Evolutionary conservation across 2,329 filamentous ascomycete genomes (phyloP).

Genomic region (Waltergamsia citrina): DNA sequence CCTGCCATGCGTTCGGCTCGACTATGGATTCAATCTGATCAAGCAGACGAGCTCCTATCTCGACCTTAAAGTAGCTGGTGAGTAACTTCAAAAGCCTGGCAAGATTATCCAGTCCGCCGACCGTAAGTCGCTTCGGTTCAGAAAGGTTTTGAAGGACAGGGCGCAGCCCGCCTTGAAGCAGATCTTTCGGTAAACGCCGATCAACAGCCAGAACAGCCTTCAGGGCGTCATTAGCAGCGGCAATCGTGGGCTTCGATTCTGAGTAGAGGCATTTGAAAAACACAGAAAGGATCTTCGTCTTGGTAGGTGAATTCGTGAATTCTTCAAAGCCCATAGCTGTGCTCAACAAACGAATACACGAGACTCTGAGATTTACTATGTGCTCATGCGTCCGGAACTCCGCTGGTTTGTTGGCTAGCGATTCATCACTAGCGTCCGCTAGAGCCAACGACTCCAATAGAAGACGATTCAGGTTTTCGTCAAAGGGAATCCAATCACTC

Average conservation of each 20-base stretch:
- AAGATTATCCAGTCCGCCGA: slow-evolving; percentile 83
- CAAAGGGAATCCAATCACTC: slow-evolving; percentile 81
- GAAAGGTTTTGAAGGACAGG: slow-evolving; percentile 96
- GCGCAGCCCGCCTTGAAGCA: slow-evolving; percentile 86
- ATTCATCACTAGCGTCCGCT: slow-evolving; percentile 90
- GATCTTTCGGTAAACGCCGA: slow-evolving; percentile 86
- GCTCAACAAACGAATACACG: slow-evolving; percentile 86
- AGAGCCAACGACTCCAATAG: slow-evolving; percentile 90
- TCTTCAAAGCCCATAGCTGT: slow-evolving; percentile 91
- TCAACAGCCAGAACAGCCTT: slow-evolving; percentile 81
- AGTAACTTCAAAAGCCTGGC: slow-evolving; percentile 82
- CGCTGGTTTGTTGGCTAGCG: slow-evolving; percentile 79
- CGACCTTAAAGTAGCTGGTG: slow-evolving; percentile 98
- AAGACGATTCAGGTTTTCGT: slow-evolving; percentile 81
- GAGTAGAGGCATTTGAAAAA: slow-evolving; percentile 98
- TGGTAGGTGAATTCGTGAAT: slow-evolving; percentile 63
- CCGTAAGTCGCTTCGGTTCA: slow-evolving; percentile 81
- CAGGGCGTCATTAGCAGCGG: slow-evolving; percentile 84
- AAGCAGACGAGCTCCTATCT: slow-evolving; percentile 86
- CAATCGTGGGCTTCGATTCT: slow-evolving; percentile 83
- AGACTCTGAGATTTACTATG: slow-evolving; percentile 84
- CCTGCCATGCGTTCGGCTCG: slow-evolving; percentile 69
- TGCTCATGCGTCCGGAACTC: slow-evolving; percentile 94
- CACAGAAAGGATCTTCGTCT: slow-evolving; percentile 73
- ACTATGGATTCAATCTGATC: slow-evolving; percentile 91